Percentiles rank a stretch among this genome's conserved stretches.
phyloP scores from a whole-genome alignment of 208 protist genomes.

The Porcisia deanei region DNA sequence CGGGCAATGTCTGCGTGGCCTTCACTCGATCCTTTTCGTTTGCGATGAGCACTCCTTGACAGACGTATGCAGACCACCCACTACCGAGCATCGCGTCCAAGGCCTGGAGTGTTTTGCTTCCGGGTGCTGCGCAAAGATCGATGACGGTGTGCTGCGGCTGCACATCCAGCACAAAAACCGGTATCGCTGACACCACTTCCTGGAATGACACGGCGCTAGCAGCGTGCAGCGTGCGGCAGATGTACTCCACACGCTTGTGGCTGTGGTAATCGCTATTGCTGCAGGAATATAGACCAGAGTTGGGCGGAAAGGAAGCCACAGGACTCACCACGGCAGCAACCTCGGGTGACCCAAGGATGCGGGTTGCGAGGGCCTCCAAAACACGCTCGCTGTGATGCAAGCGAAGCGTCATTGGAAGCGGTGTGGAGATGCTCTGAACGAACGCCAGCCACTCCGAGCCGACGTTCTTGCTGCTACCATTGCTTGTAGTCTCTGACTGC shows the following conservation, averaged over 20 bases:
- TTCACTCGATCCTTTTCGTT: slow-evolving; percentile 93
- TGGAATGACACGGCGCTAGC: slow-evolving; percentile 88
- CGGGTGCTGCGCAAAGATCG: slow-evolving; percentile 92
- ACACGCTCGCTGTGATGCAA: slow-evolving; percentile 75
- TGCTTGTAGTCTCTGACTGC: neutral
- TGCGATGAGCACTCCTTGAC: slow-evolving; percentile 71
- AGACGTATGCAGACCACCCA: slow-evolving; percentile 40
- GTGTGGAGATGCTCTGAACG: slow-evolving; percentile 45
- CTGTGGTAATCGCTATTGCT: slow-evolving; percentile 78
- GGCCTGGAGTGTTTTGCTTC: slow-evolving; percentile 90
- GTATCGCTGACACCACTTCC: slow-evolving; percentile 87
- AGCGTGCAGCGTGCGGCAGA: slow-evolving; percentile 86
- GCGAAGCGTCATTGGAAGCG: slow-evolving; percentile 89
- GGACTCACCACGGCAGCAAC: slow-evolving; percentile 42
- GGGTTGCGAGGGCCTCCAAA: slow-evolving; percentile 37
- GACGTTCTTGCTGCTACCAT: neutral
- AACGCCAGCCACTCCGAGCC: slow-evolving; percentile 72
- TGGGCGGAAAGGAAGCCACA: slow-evolving; percentile 34
- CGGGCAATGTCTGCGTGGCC: slow-evolving; percentile 92
- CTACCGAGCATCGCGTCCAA: slow-evolving; percentile 79
- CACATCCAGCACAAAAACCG: slow-evolving; percentile 74
- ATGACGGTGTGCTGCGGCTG: slow-evolving; percentile 82
- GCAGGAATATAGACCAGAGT: slow-evolving; percentile 65
- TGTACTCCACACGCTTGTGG: slow-evolving; percentile 55
- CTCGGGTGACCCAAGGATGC: slow-evolving; percentile 35